Percentiles rank a stretch among this genome's conserved stretches.
Conservation (phyloP, 768 basidiomycete genomes). For the Tricholoma furcatifolium region DNA sequence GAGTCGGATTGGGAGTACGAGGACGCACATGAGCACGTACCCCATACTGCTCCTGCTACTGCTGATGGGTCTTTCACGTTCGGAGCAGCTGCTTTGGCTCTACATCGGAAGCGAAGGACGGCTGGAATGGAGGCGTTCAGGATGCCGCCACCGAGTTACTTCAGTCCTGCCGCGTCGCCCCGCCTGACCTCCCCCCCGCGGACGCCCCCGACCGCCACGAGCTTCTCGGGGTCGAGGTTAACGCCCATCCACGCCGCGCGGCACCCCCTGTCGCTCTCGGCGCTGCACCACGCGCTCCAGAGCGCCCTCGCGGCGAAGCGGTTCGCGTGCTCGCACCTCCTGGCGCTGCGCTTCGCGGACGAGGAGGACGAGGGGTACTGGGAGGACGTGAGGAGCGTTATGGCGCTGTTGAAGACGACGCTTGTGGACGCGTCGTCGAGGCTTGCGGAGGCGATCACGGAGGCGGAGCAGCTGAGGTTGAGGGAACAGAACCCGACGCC, state of each 20-base stretch:
- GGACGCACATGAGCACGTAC: constrained; percentile 16
- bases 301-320: constrained; percentile 70
- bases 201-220: constrained; percentile 30
- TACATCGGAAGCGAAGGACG: constrained; percentile 53
- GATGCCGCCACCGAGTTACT: constrained; percentile 29
- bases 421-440: constrained; percentile 64
- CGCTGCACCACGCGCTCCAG: constrained; percentile 60
- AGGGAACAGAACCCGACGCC: constrained; percentile 51
- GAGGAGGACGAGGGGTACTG: constrained; percentile 78
- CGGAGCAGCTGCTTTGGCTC: constrained; percentile 58
- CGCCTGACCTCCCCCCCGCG: constrained; percentile 30
- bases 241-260: constrained; percentile 59
- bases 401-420: constrained; percentile 65
- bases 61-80: constrained; percentile 36
- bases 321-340: constrained; percentile 75
- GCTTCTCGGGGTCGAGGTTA: constrained; percentile 55
- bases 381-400: constrained; percentile 80
- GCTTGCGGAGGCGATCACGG: constrained; percentile 62
- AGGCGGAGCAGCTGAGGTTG: constrained; percentile 51
- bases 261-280: constrained; percentile 66
- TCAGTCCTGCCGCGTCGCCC: constrained; percentile 27
- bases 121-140: constrained; percentile 53
- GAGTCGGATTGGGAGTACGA: constrained; percentile 32
- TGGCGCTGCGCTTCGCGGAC: constrained; percentile 72
- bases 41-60: constrained; percentile 9